These are phyloP conservation scores for Biscutella laevigata DNA, from an alignment of 441 rosid genomes.

Conservation along the genomic window DNA sequence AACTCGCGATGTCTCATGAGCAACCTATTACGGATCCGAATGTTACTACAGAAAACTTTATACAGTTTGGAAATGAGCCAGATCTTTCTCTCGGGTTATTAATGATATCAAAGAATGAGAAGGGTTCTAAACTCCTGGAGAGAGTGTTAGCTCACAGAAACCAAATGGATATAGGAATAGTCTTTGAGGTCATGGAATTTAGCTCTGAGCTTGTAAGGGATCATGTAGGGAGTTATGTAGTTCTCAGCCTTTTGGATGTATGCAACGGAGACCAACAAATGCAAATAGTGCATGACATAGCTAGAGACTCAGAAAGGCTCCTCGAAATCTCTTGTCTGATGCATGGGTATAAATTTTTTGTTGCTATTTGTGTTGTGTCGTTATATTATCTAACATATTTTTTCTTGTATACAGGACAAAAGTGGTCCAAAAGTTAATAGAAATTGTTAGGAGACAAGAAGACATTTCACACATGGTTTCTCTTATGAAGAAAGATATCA, in stretches of 20 bases:
- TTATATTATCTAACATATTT: background rate
- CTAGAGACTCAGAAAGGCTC: slow-evolving; percentile 52
- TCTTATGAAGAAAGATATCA: slow-evolving; percentile 56
- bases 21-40: too few relatives aligned
- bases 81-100: too few relatives aligned
- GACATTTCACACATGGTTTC: slow-evolving; percentile 45
- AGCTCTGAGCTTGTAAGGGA: slow-evolving; percentile 71
- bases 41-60: too few relatives aligned
- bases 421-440: slow-evolving; percentile 70
- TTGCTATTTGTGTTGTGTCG: background rate
- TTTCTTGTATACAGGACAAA: slow-evolving; percentile 44
- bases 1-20: too few relatives aligned
- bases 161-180: slow-evolving; percentile 50
- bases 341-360: slow-evolving; percentile 52
- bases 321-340: slow-evolving; percentile 68
- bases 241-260: slow-evolving; percentile 78
- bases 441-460: slow-evolving; percentile 47
- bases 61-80: too few relatives aligned
- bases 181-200: slow-evolving; percentile 67
- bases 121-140: slow-evolving; percentile 75
- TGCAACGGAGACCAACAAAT: slow-evolving; percentile 60
- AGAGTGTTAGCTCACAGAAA: slow-evolving; percentile 59
- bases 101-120: slow-evolving; percentile 76
- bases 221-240: slow-evolving; percentile 75
- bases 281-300: slow-evolving; percentile 48